phyloP scores from a whole-genome alignment of 1,284 basidiomycete species.

The Ustilago curta region DNA sequence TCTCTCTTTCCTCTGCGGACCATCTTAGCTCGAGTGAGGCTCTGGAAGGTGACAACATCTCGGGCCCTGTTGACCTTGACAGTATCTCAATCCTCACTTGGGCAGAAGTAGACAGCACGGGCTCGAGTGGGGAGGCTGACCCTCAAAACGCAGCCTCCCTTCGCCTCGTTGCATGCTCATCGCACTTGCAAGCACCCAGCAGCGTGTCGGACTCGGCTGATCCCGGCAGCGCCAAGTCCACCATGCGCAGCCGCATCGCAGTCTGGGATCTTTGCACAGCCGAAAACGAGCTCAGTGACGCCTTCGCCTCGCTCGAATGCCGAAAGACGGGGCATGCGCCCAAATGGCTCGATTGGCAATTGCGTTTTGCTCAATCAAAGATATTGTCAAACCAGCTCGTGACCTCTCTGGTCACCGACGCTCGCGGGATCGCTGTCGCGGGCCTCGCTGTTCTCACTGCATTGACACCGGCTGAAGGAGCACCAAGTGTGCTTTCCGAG shows the following conservation, averaged over 20 bases:
- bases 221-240: not conserved
- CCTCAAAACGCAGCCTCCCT: slow-evolving; percentile 12
- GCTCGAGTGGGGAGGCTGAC: not conserved
- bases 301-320: slow-evolving; percentile 48
- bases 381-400: slow-evolving; percentile 20
- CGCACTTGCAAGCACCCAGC: slow-evolving; percentile 5
- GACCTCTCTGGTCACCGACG: slow-evolving; percentile 29
- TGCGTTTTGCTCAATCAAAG: slow-evolving; percentile 21
- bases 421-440: slow-evolving; percentile 12
- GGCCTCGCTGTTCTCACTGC: slow-evolving; percentile 22
- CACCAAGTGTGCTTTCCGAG: slow-evolving; percentile 21
- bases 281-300: slow-evolving; percentile 44
- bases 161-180: slow-evolving; percentile 25
- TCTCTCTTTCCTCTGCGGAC: slow-evolving; percentile 17
- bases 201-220: slow-evolving; percentile 1
- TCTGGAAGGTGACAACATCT: not conserved
- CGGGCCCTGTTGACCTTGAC: not conserved
- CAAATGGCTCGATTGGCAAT: slow-evolving; percentile 41
- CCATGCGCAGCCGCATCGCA: slow-evolving; percentile 33
- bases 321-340: slow-evolving; percentile 37
- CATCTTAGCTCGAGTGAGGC: not conserved
- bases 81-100: slow-evolving; percentile 21
- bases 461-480: slow-evolving; percentile 9
- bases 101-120: slow-evolving; percentile 22
- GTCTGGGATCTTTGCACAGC: slow-evolving; percentile 35